phyloP scores from a whole-genome alignment of 345 rosid species.

The Arabidopsis suecica region DNA sequence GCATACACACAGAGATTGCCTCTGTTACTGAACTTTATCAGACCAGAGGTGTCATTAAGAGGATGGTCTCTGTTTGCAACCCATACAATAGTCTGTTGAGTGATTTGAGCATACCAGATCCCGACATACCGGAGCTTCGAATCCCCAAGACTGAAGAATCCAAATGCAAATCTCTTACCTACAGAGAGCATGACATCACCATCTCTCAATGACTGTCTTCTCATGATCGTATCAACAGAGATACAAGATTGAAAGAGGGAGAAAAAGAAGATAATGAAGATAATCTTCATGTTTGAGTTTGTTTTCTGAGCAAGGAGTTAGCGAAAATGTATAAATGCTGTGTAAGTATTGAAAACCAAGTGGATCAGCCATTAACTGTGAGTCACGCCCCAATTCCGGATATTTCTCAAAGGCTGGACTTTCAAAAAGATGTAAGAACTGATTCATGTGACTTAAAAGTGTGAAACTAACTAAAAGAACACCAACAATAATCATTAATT shows the following conservation, averaged over 20 bases:
- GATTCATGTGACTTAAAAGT: conserved; percentile 40
- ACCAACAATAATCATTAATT: conserved; percentile 16
- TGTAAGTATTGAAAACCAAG: conserved; percentile 19
- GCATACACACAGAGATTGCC: conserved; percentile 38
- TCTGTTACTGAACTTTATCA: conserved; percentile 34
- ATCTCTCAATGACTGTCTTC: conserved; percentile 47
- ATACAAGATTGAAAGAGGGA: conserved; percentile 25
- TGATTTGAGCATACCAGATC: conserved; percentile 66
- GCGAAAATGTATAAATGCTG: not conserved
- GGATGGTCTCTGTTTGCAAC: conserved; percentile 65
- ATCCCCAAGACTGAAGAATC: conserved; percentile 61
- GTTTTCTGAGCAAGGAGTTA: not conserved
- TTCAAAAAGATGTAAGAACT: conserved; percentile 22
- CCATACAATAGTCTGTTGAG: conserved; percentile 63
- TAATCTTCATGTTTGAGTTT: conserved; percentile 14
- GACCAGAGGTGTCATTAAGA: conserved; percentile 20
- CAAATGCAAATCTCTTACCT: conserved; percentile 51
- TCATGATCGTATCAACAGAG: conserved; percentile 45
- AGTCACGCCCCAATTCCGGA: conserved; percentile 24
- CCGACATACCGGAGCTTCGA: conserved; percentile 66
- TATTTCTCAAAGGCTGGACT: conserved; percentile 13
- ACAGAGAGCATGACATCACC: conserved; percentile 52
- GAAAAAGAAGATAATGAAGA: conserved; percentile 30
- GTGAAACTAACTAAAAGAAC: conserved; percentile 17
- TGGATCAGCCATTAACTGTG: conserved; percentile 28